These are phyloP conservation scores for Russula abietina DNA, from an alignment of 768 basidiomycete genomes.

Conservation along the genomic window DNA sequence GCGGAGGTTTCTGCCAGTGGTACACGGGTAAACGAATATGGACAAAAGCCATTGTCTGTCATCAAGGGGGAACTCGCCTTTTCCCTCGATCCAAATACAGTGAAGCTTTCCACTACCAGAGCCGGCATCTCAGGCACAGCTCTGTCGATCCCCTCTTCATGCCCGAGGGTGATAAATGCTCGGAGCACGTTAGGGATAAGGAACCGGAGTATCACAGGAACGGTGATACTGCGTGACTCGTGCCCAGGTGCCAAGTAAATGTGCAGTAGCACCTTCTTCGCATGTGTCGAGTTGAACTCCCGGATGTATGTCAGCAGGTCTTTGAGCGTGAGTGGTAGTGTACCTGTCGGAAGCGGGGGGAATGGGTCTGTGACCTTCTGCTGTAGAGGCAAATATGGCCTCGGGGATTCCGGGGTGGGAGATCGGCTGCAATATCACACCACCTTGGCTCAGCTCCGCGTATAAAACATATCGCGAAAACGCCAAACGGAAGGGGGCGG, in stretches of 20 bases:
- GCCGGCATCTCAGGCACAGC: slow-evolving; percentile 20
- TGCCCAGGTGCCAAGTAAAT: slow-evolving; percentile 45
- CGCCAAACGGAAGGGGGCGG: background rate
- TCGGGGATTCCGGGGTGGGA: slow-evolving; percentile 55
- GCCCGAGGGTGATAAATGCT: slow-evolving; percentile 49
- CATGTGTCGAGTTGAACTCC: slow-evolving; percentile 46
- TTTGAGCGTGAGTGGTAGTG: slow-evolving; percentile 38
- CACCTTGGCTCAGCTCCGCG: background rate
- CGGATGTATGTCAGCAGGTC: slow-evolving; percentile 50
- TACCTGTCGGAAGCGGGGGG: slow-evolving; percentile 36
- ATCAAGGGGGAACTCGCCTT: slow-evolving; percentile 36
- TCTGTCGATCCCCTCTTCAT: slow-evolving; percentile 28
- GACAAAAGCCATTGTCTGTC: background rate
- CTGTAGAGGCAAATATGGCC: slow-evolving; percentile 46
- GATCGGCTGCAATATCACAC: slow-evolving; percentile 34
- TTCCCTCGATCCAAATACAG: slow-evolving; percentile 72
- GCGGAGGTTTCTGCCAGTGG: slow-evolving; percentile 49
- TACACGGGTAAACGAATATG: background rate
- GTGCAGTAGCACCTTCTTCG: slow-evolving; percentile 37
- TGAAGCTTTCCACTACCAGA: slow-evolving; percentile 54
- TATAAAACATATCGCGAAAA: background rate
- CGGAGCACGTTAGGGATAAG: slow-evolving; percentile 59
- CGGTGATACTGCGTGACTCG: slow-evolving; percentile 20
- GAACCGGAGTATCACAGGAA: slow-evolving; percentile 48
- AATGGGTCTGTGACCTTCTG: slow-evolving; percentile 40